These are phyloP conservation scores for Cryphonectria parasitica DNA, from an alignment of 2,329 filamentous ascomycete genomes.

Conservation along the genomic window DNA sequence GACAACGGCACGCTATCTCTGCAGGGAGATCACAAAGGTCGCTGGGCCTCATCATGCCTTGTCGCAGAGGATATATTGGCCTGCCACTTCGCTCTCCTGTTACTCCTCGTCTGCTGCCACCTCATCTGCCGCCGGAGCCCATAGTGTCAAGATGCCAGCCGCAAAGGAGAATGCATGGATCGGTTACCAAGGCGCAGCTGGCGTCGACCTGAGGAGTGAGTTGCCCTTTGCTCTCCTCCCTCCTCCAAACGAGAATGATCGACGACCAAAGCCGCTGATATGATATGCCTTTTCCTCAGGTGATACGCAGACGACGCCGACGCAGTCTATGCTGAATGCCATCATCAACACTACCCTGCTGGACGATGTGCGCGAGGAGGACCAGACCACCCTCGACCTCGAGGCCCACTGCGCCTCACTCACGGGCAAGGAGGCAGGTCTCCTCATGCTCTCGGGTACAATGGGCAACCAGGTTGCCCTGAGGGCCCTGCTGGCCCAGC, in stretches of 20 bases:
- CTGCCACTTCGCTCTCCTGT: background rate
- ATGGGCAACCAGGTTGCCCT: constrained; percentile 93
- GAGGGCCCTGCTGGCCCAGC: constrained; percentile 75
- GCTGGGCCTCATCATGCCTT: background rate
- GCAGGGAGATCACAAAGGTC: background rate
- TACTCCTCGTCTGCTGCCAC: constrained; percentile 4
- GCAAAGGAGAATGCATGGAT: constrained; percentile 39
- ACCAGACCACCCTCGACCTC: constrained; percentile 75
- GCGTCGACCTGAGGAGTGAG: constrained; percentile 47
- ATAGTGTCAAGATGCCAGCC: constrained; percentile 22
- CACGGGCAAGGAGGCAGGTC: constrained; percentile 73
- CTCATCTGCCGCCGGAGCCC: background rate
- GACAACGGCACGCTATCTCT: constrained; percentile 11
- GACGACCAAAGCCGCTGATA: constrained; percentile 1
- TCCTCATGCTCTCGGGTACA: constrained; percentile 87
- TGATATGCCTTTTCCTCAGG: constrained; percentile 38
- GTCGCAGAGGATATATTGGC: background rate
- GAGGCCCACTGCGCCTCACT: constrained; percentile 75
- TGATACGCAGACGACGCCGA: constrained; percentile 71
- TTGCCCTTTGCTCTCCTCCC: background rate
- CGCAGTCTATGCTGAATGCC: constrained; percentile 78
- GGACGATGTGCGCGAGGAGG: constrained; percentile 85
- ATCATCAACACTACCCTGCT: constrained; percentile 74
- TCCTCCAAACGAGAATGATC: background rate
- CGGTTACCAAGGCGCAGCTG: constrained; percentile 43